Evolutionary conservation across 2,329 filamentous ascomycete species (phyloP), one percentile per base, ranked within the genome.

Genomic region (Talaromyces sp.): DNA sequence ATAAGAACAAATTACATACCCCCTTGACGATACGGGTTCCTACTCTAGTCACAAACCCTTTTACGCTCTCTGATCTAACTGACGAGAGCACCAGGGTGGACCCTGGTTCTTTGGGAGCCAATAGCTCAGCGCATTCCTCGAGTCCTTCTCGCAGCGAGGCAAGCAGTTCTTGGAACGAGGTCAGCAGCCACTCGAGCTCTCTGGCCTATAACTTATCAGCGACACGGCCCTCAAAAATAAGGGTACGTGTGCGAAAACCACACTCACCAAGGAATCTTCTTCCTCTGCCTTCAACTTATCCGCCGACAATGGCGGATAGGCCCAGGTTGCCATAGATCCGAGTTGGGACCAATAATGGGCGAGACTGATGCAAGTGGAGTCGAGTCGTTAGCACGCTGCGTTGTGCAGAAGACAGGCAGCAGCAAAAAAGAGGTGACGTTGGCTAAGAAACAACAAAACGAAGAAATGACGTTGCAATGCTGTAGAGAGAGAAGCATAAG

Each of bases 21-120:
- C 92, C 93, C 74, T 96, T 96, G 65, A 96, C 89, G 65, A 99
- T 89, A 57, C 89, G 87, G n/a, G 91, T 91, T 44, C 95, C 95
- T 39, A 96, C 86, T 59, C 95, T 86, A 1, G 93, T 98, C 63
- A 98, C 86, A 69, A 92, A 91, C 19, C 95, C 95, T 75, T 99
- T 99, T 65, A 98, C 87, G 67, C 85, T 87, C 78, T 99, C 95
- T 60, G 91, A 93, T 60, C 93, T 86, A 60, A 89, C 84, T 15
- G 93, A 96, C 64, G 90, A 95, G 66, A 99, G 84, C 32, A 95
- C 93, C 30, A 99, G 85, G 0, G 93, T 99, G 68, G 88, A 93
- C 9, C 92, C 92, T 0, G 89, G 88, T 71, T 96, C 92, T 65
- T 88, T 84, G 1, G 93, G 92, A 8, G 92, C 89, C 32, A 99